Percentiles rank a stretch among this genome's conserved stretches.
Evolutionary conservation across 768 basidiomycete genomes (phyloP).

Genomic region (Lentinula lateritia): DNA sequence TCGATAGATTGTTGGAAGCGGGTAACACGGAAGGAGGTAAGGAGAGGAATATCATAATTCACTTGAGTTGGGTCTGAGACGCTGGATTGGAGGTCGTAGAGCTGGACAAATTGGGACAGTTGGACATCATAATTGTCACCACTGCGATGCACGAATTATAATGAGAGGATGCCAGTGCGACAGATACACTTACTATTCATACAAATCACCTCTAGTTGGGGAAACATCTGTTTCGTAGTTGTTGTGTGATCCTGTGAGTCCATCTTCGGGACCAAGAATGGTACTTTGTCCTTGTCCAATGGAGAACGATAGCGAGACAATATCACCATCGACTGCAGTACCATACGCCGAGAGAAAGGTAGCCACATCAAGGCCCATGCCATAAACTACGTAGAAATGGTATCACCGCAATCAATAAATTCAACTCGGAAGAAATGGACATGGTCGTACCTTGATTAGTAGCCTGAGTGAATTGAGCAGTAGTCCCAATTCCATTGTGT

Average conservation of each 20-base stretch:
- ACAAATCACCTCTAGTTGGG: background rate
- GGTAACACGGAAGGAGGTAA: background rate
- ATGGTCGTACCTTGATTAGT: background rate
- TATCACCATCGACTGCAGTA: background rate
- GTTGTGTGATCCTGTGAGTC: constrained; percentile 9
- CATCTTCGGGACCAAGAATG: background rate
- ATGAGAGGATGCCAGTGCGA: background rate
- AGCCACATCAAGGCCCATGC: background rate
- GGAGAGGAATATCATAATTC: constrained; percentile 2
- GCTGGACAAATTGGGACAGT: background rate
- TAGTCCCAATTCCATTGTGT: background rate
- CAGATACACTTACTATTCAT: background rate
- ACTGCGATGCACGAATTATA: background rate
- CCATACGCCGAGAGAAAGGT: background rate
- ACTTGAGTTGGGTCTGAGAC: background rate
- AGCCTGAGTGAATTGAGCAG: background rate
- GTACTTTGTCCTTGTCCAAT: background rate
- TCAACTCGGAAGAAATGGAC: background rate
- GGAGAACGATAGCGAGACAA: background rate
- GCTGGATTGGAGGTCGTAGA: background rate
- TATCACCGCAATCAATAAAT: too few species aligned
- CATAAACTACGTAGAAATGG: background rate
- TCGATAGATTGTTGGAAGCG: background rate
- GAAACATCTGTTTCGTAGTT: constrained; percentile 3
- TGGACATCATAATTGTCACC: background rate